These are phyloP conservation scores for Pelagomonas calceolata DNA, from an alignment of 108 stramenopile genomes.

Conservation along the genomic window DNA sequence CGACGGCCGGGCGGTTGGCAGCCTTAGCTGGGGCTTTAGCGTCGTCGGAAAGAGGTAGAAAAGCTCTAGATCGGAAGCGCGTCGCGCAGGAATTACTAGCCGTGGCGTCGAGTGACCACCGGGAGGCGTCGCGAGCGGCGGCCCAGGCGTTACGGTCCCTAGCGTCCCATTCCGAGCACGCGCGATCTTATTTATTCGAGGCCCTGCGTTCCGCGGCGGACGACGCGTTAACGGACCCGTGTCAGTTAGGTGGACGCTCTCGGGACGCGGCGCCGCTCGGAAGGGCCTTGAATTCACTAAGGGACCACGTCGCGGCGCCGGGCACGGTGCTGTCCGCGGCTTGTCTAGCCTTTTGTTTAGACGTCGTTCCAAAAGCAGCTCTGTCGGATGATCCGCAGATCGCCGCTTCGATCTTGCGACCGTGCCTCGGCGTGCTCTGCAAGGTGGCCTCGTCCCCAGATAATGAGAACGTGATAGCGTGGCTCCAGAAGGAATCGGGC, in stretches of 20 bases:
- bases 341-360: too few relatives aligned
- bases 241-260: too few relatives aligned
- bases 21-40: not conserved
- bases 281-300: not conserved
- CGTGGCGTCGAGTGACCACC: not conserved
- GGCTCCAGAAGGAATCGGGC: too few relatives aligned
- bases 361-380: too few relatives aligned
- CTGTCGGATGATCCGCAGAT: too few relatives aligned
- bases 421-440: too few relatives aligned
- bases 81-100: not conserved
- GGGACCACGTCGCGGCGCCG: not conserved
- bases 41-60: not conserved
- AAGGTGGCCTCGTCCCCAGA: too few relatives aligned
- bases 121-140: not conserved
- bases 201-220: too few relatives aligned
- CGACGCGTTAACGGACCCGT: too few relatives aligned
- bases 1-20: not conserved
- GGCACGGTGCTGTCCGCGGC: too few relatives aligned
- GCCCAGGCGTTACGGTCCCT: not conserved
- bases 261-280: not conserved
- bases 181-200: not conserved
- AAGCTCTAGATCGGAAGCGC: not conserved
- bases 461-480: too few relatives aligned
- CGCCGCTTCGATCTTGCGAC: too few relatives aligned
- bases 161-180: not conserved